These are phyloP conservation scores for Hypoxylon sp. DNA, from an alignment of 2,329 filamentous ascomycete genomes.

Conservation along the genomic window DNA sequence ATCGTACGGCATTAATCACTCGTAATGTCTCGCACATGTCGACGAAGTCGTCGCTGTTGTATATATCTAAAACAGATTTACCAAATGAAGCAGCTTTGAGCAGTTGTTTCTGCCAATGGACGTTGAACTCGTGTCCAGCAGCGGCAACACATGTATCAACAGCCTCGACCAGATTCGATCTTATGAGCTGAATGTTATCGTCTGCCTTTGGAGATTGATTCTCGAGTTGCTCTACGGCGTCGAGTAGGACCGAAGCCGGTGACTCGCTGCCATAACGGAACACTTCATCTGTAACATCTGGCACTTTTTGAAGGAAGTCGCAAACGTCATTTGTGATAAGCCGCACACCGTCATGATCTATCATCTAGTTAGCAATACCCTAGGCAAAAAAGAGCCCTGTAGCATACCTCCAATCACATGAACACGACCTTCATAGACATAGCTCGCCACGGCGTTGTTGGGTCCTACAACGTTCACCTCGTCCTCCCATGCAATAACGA, in stretches of 20 bases:
- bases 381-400: neutral
- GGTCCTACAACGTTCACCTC: constrained; percentile 95
- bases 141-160: constrained; percentile 95
- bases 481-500: constrained; percentile 96
- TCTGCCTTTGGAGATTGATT: constrained; percentile 96
- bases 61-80: constrained; percentile 96
- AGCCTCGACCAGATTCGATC: constrained; percentile 88
- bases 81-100: constrained; percentile 98
- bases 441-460: constrained; percentile 80
- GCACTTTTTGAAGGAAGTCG: constrained; percentile 96
- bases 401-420: constrained; percentile 85
- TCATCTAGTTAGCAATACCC: constrained; percentile 37
- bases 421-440: constrained; percentile 92
- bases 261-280: constrained; percentile 91
- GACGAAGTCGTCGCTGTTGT: constrained; percentile 98
- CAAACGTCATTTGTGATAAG: constrained; percentile 94
- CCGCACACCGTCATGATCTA: constrained; percentile 85
- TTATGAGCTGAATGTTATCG: constrained; percentile 96
- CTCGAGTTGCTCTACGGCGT: constrained; percentile 92
- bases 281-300: constrained; percentile 87
- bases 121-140: constrained; percentile 90
- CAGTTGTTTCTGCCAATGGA: constrained; percentile 94
- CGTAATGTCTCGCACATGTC: constrained; percentile 96
- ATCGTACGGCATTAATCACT: constrained; percentile 92
- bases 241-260: constrained; percentile 90